A percentile compares a stretch with the other conserved stretches of the same genome.
These are phyloP conservation scores for Sodiomyces alkalinus DNA, from an alignment of 2,329 filamentous ascomycete genomes.

Conservation along the genomic window DNA sequence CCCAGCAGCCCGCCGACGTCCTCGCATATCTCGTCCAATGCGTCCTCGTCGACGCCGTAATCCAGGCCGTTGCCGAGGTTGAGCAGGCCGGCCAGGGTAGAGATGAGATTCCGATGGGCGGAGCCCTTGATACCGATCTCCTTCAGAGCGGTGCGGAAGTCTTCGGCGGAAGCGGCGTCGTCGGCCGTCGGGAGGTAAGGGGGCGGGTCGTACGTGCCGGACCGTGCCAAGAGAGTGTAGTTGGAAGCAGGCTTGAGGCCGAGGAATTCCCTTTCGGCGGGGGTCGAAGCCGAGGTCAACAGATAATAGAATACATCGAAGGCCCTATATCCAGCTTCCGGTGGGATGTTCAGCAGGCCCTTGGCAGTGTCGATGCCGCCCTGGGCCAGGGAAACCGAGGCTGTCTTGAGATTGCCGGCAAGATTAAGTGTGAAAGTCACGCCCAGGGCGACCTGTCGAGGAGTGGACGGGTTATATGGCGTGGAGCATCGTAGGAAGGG, in stretches of 20 bases:
- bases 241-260: conserved; percentile 61
- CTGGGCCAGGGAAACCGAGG: conserved; percentile 64
- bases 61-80: conserved; percentile 87
- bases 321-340: conserved; percentile 69
- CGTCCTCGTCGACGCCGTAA: conserved; percentile 70
- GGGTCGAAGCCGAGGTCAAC: conserved; percentile 77
- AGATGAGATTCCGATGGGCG: conserved; percentile 68
- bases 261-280: conserved; percentile 77
- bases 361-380: conserved; percentile 74
- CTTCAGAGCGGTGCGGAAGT: conserved; percentile 76
- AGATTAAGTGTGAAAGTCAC: conserved; percentile 72
- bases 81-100: conserved; percentile 68
- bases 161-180: conserved; percentile 82
- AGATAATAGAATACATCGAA: conserved; percentile 99
- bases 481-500: conserved; percentile 83
- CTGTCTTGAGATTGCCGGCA: conserved; percentile 60
- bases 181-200: conserved; percentile 85
- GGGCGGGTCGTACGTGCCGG: conserved; percentile 73
- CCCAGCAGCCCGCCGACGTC: conserved; percentile 80
- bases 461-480: conserved; percentile 72
- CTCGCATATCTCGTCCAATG: conserved; percentile 73
- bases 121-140: conserved; percentile 88
- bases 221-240: conserved; percentile 68
- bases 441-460: conserved; percentile 66
- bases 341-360: conserved; percentile 67